Base-by-base conservation (phyloP, 257 asterid genomes). In the Nicotiana tomentosiformis region DNA sequence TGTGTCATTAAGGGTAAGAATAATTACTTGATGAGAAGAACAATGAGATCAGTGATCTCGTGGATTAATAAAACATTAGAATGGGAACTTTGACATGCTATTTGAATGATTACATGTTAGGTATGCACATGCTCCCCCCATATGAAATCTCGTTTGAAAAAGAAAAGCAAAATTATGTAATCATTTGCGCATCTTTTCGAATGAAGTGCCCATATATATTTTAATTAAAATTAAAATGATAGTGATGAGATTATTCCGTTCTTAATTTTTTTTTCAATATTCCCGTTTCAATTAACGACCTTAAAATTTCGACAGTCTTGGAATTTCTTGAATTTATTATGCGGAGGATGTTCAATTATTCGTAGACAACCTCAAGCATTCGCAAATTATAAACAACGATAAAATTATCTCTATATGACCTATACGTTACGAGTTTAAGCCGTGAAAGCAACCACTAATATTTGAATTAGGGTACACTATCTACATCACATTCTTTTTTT, bases 121-220 rank as follows among this genome's bases (percentile, higher is more conserved):
- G 95, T 86, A 30, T 81, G 94, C 98, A 91, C 93, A 92, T 91
- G 92, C 77, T 86, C 86, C 88, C 87, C 86, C 69, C 23, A 7
- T n/a, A 16, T 18, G 64, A 58, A 53, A 53, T 43, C 51, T 51
- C 7, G 39, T 23, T 30, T 23, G 17, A 29, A 26, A n/a, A 77
- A 46, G 43, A 67, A 5, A 33, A n/a, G 30, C 3, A 26, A 80
- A 86, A 74, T 23, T 53, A 68, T 15, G 20, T 60, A 82, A 29
- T 80, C 60, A 39, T 82, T 62, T 70, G 33, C 69, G 49, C 32
- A 81, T 82, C 85, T 86, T 83, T 49, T 81, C 53, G 60, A 35
- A 80, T 82, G 56, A 84, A 66, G 86, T 61, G 66, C 81, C 35
- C 35, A 35, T 67, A 56, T 56, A 68, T 68, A 81, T 23, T 23